Base-by-base conservation (phyloP, 805 yeast genomes). In the Yamadazyma akitaensis region DNA sequence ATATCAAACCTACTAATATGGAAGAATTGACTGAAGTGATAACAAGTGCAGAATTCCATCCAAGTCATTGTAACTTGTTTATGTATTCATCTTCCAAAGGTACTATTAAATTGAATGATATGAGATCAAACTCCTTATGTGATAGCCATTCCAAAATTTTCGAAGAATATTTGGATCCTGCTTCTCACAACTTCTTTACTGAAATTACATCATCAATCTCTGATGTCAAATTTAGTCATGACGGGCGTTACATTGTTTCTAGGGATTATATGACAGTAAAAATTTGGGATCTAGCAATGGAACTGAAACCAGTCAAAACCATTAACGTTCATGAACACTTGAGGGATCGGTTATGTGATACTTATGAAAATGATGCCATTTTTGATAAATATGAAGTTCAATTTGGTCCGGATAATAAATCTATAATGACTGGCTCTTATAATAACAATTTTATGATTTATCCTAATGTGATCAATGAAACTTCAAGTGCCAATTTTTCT, bases 271-370 rank as follows among this genome's bases (percentile, higher is more conserved):
- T 94, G 87, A 88, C 97, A 10, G 96, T 92, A 30, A 94, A 94
- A 69, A 85, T 94, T 56, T 94, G 99, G 99, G 99, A 94, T 73
- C 79, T 94, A 51, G 89, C 89, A 54, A 94, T 94, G 99, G 97
- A 94, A 68, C 84, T 83, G 54, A 88, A 85, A 65, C 99, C 99
- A 32, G 70, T 95, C 48, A 89, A 89, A 67, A 91, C 97, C 13
- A 91, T 94, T 51, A 89, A 89, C 63, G 90, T 95, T 53, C 99
- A 94, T 68, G 98, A 94, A 64, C 95, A 88, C 64, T 79, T 94
- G 61, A 82, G 96, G 58, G 96, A 90, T 60, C 77, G 92, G 61
- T 74, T 94, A 61, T 92, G 98, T 71, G 97, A 95, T 66, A 90
- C 98, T 38, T 94, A 95, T 73, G 99, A 94, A 67, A 91, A 90